Base-by-base conservation (phyloP, 192 early-diverging fungal genomes). In the Bifiguratus adelaidae region DNA sequence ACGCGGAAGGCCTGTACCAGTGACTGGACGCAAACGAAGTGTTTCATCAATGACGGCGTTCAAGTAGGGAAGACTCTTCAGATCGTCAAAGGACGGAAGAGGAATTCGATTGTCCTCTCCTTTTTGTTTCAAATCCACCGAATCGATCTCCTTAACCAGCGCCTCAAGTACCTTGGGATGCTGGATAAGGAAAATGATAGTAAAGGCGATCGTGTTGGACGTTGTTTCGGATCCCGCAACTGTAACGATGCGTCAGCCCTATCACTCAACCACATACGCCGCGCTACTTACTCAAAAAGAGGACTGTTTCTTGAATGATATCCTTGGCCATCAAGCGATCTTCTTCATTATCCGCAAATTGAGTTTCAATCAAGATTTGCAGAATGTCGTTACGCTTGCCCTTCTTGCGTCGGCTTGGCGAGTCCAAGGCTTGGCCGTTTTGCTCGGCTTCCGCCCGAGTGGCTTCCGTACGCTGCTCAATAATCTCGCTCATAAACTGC, bases 181-280 rank as follows among this genome's bases (percentile, higher is more conserved):
- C 37, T 53, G 60, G 11, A 63, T 52, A 4, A 72, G 43, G 43
- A 68, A 53, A 13, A 62, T 55, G 30, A 63, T 55, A 38, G 58
- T 50, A 52, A 72, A 72, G 3, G 58, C 67, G 8, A 65, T 35
- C 18, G 63, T 50, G 38, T 68, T 72, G 22, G 57, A 56, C 0
- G 70, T 60, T n/a, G 70, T 72, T 22, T 72, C 70, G 16, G 58
- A 61, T 12, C 68, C 61, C 0, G 61, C 61, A 15, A 49, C 22
- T 27, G 18, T 40, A 15, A n/a, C n/a, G n/a, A n/a, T n/a, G n/a
- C n/a, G n/a, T n/a, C n/a, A n/a, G n/a, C n/a, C n/a, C n/a, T n/a
- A n/a, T n/a, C n/a, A n/a, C n/a, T n/a, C n/a, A n/a, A n/a, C n/a
- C n/a, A n/a, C n/a, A n/a, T n/a, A n/a, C n/a, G n/a, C n/a, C n/a